phyloP scores from a whole-genome alignment of 2,329 filamentous ascomycete genomes.

The Alternaria gansuensis region DNA sequence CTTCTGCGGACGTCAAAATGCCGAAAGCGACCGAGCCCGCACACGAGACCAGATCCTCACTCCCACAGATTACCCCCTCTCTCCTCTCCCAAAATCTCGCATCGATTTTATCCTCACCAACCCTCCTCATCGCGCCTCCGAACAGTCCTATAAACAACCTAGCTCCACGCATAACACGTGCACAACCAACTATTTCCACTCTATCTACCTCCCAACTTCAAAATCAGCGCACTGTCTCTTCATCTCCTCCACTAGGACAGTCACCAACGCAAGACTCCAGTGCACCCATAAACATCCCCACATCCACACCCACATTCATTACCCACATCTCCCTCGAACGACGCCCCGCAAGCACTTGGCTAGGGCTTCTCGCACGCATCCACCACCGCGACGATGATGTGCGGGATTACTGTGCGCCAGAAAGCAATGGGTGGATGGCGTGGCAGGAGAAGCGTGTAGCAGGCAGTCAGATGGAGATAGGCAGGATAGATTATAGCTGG shows the following conservation, averaged over 20 bases:
- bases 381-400: constrained; percentile 13
- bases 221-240: not conserved
- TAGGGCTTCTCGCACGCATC: not conserved
- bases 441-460: not conserved
- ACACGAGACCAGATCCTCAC: not conserved
- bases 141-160: not conserved
- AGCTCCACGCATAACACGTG: not conserved
- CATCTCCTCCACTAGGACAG: not conserved
- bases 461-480: constrained; percentile 3
- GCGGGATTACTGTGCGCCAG: not conserved
- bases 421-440: constrained; percentile 2
- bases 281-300: not conserved
- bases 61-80: not conserved
- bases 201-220: not conserved
- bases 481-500: constrained; percentile 8
- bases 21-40: not conserved
- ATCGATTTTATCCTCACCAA: not conserved
- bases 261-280: not conserved
- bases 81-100: not conserved
- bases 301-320: not conserved
- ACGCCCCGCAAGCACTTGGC: not conserved
- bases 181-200: not conserved
- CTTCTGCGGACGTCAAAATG: not conserved
- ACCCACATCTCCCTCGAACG: not conserved
- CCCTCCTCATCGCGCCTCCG: not conserved